Evolutionary conservation across 257 asterid genomes (phyloP), one percentile per base, ranked within the genome.

Genomic region (Jacaranda mimosifolia): DNA sequence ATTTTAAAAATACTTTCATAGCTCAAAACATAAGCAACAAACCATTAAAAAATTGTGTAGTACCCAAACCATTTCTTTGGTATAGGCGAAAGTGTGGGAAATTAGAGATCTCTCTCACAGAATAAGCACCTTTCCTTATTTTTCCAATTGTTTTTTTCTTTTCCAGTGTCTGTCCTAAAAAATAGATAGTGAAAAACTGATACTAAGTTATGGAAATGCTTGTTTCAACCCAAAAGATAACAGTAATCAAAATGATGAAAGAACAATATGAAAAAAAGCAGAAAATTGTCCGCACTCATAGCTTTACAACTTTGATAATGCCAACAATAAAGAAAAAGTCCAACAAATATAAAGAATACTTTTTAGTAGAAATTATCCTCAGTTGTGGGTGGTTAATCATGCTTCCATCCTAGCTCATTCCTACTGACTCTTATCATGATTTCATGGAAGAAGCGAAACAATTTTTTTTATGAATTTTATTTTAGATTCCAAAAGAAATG

Each of bases 251-350:
- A 26, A 26, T 26, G 32, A 26, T 26, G 35, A 63, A 38, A 58
- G 77, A 64, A 66, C 74, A 63, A 55, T 42, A 39, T 21, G 18
- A 56, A 73, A 59, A 72, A 48, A 56, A n/a, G 68, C 63, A 76
- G 42, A 71, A 78, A 42, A 18, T 26, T 26, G 32, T 26, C 32
- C 32, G 32, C 32, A 26, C 2, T 26, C 32, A 26, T 26, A 26
- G 32, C 32, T 26, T 26, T 26, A 26, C 32, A 26, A 26, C 32
- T 77, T 51, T 53, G 74, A 76, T 77, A 81, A 77, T 53, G 36
- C 67, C 70, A 80, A 55, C 70, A 38, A 48, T 63, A 71, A 73
- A 63, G 48, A 73, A 62, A 32, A 70, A 42, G 14, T 32, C 72
- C 66, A 73, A 76, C 65, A 65, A 77, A 76, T 17, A 6, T 57